Evolutionary conservation across 2,329 filamentous ascomycete species (phyloP).

Genomic region (Akanthomyces muscarius): DNA sequence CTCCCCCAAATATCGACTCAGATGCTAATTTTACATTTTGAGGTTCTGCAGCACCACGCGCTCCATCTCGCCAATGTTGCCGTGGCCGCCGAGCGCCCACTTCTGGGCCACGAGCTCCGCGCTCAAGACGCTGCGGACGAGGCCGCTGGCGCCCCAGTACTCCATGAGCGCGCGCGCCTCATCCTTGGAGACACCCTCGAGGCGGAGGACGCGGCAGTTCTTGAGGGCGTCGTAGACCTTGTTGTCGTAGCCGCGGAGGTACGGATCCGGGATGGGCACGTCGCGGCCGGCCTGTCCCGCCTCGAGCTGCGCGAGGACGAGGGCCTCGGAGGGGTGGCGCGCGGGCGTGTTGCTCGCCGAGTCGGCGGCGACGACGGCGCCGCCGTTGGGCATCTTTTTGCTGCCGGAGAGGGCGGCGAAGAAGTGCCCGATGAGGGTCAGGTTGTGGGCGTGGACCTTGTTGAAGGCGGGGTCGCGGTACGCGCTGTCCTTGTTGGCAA

Average conservation of each 20-base stretch:
- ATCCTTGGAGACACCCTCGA: constrained; percentile 66
- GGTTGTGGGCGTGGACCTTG: constrained; percentile 79
- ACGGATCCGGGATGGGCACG: constrained; percentile 47
- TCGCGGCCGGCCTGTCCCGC: constrained; percentile 38
- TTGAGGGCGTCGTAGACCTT: constrained; percentile 51
- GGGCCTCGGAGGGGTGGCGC: constrained; percentile 60
- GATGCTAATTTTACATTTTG: constrained; percentile 35
- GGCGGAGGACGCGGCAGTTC: constrained; percentile 47
- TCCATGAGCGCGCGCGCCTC: constrained; percentile 82
- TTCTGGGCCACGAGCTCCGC: constrained; percentile 71
- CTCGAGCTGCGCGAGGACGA: constrained; percentile 57
- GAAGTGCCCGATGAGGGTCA: constrained; percentile 72
- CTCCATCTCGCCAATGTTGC: constrained; percentile 83
- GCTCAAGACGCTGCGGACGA: constrained; percentile 67
- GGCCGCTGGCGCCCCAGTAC: constrained; percentile 86
- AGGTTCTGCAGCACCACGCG: constrained; percentile 52
- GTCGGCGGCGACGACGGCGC: constrained; percentile 71
- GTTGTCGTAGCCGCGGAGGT: constrained; percentile 52
- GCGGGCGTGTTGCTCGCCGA: constrained; percentile 64
- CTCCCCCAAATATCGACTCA: not conserved
- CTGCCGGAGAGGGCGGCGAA: constrained; percentile 64
- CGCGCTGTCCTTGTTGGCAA: constrained; percentile 73
- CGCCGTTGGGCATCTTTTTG: constrained; percentile 63
- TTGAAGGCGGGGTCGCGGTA: constrained; percentile 71
- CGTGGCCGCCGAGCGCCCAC: constrained; percentile 78